Conservation (phyloP, 768 basidiomycete genomes). For the Leucocoprinus leucothites region DNA sequence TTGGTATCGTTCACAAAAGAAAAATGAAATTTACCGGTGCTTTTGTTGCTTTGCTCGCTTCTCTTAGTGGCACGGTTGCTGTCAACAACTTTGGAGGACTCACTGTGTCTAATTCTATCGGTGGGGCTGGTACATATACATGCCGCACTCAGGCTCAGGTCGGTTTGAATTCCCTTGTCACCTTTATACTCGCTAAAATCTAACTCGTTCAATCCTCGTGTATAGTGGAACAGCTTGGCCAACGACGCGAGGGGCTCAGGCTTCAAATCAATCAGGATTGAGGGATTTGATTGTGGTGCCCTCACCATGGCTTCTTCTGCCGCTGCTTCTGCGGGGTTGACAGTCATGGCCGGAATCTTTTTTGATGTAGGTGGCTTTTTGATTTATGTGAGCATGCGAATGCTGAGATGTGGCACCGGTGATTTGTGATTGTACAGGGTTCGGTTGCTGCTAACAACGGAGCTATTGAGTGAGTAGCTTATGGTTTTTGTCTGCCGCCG, state of each 20-base stretch:
- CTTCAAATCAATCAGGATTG: constrained; percentile 31
- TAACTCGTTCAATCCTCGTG: neutral
- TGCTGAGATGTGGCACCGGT: neutral
- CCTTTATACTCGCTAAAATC: neutral
- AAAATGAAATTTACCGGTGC: constrained; percentile 1
- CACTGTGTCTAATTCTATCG: constrained; percentile 30
- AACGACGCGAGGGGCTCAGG: constrained; percentile 26
- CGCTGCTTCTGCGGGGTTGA: constrained; percentile 25
- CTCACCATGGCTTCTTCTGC: constrained; percentile 32
- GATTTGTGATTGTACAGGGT: constrained; percentile 19
- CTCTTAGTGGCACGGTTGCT: constrained; percentile 18
- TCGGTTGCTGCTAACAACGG: constrained; percentile 24
- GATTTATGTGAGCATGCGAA: neutral
- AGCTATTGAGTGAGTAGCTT: constrained; percentile 27
- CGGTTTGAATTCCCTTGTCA: neutral
- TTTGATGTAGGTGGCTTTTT: constrained; percentile 20
- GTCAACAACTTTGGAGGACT: constrained; percentile 31
- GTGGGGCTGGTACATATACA: constrained; percentile 24
- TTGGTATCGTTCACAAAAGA: neutral
- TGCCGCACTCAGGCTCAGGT: constrained; percentile 34
- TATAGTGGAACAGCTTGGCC: constrained; percentile 34
- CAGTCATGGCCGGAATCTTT: constrained; percentile 33
- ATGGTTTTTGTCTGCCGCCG: neutral
- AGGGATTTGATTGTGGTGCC: constrained; percentile 35
- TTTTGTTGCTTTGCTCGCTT: constrained; percentile 6